These are phyloP conservation scores for Geosmithia morbida DNA, from an alignment of 2,329 filamentous ascomycete species.

Conservation along the genomic window DNA sequence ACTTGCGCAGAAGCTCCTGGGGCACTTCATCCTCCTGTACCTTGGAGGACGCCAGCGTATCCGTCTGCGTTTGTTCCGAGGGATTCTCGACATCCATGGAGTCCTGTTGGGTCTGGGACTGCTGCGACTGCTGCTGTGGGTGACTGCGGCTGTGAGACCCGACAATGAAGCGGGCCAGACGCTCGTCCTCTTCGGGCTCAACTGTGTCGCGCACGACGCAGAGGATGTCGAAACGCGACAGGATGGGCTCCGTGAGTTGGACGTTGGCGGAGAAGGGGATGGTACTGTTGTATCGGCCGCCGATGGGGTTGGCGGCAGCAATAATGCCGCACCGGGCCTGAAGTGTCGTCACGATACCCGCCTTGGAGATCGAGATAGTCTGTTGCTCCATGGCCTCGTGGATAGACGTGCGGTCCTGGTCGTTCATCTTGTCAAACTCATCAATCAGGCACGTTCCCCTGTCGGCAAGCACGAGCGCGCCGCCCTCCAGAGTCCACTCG, in stretches of 20 bases:
- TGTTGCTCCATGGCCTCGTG: slow-evolving; percentile 99
- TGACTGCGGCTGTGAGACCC: slow-evolving; percentile 88
- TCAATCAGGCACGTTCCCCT: slow-evolving; percentile 93
- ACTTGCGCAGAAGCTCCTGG: slow-evolving; percentile 85
- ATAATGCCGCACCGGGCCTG: slow-evolving; percentile 95
- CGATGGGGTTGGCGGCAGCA: slow-evolving; percentile 90
- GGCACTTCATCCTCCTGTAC: slow-evolving; percentile 58
- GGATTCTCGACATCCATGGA: slow-evolving; percentile 52
- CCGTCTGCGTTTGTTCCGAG: slow-evolving; percentile 19
- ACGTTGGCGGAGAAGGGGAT: slow-evolving; percentile 95
- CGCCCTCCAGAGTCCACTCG: slow-evolving; percentile 96
- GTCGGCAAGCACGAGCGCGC: slow-evolving; percentile 87
- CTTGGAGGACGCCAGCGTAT: slow-evolving; percentile 16
- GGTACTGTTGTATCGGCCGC: slow-evolving; percentile 91
- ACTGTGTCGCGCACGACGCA: slow-evolving; percentile 94
- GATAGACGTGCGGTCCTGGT: slow-evolving; percentile 93
- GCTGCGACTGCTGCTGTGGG: slow-evolving; percentile 42
- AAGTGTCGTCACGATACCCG: slow-evolving; percentile 92
- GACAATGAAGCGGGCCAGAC: slow-evolving; percentile 87
- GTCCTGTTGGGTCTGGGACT: slow-evolving; percentile 26
- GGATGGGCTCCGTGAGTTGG: slow-evolving; percentile 88
- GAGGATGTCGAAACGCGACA: slow-evolving; percentile 95
- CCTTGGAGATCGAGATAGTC: slow-evolving; percentile 97
- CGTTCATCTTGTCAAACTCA: slow-evolving; percentile 99
- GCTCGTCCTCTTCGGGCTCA: slow-evolving; percentile 82